Conservation (phyloP, 352 stramenopile species). For the Phytophthora palmivora region DNA sequence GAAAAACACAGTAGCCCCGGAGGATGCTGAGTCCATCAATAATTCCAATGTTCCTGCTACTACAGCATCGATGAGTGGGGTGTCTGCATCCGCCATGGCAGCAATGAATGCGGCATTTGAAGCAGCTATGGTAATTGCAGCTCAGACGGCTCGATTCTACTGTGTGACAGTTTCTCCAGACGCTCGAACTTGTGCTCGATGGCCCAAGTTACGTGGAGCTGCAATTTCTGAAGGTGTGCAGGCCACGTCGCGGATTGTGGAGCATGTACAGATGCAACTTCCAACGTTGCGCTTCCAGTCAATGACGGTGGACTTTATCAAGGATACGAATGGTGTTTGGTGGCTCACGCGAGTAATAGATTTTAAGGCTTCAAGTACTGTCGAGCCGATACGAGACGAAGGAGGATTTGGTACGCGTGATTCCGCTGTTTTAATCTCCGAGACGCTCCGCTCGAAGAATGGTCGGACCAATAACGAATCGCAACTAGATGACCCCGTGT, state of each 20-base stretch:
- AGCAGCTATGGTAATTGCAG: slow-evolving; percentile 34
- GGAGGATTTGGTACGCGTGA: slow-evolving; percentile 28
- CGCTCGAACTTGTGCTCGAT: slow-evolving; percentile 29
- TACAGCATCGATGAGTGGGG: neutral
- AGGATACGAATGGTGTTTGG: slow-evolving; percentile 62
- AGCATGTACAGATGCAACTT: slow-evolving; percentile 72
- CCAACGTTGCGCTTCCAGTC: slow-evolving; percentile 60
- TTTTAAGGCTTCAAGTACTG: slow-evolving; percentile 47
- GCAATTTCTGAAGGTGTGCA: slow-evolving; percentile 60
- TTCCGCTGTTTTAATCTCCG: slow-evolving; percentile 54
- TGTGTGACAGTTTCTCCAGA: slow-evolving; percentile 55
- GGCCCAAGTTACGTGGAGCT: slow-evolving; percentile 64
- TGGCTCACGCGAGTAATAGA: slow-evolving; percentile 74
- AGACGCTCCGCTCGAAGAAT: slow-evolving; percentile 50
- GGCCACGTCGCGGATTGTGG: slow-evolving; percentile 57
- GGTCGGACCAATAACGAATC: slow-evolving; percentile 29
- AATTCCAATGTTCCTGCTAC: neutral
- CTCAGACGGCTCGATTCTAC: slow-evolving; percentile 38
- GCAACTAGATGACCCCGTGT: slow-evolving; percentile 4
- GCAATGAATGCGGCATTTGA: slow-evolving; percentile 38
- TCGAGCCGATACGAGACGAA: slow-evolving; percentile 24
- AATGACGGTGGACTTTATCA: slow-evolving; percentile 78
- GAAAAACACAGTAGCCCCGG: slow-evolving; percentile 34
- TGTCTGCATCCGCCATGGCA: slow-evolving; percentile 18
- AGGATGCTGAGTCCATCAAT: slow-evolving; percentile 10